Conservation (phyloP, 225 moss, liverwort and hornwort genomes). For the Neckera pumila region DNA sequence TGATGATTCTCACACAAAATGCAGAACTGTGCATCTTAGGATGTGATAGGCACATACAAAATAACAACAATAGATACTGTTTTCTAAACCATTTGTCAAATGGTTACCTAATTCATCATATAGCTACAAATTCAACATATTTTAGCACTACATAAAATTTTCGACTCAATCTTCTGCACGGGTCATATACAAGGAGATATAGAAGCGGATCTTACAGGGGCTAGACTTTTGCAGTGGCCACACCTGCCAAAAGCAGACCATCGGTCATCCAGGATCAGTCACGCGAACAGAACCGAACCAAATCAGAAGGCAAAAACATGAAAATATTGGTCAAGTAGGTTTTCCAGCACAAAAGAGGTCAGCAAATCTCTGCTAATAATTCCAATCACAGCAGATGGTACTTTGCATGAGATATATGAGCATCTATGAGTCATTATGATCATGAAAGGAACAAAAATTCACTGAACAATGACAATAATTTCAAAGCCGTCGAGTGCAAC, state of each 20-base stretch:
- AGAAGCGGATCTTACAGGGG: conserved; percentile 57
- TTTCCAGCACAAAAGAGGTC: not conserved
- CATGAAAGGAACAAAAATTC: not conserved
- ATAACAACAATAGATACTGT: not conserved
- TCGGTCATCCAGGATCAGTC: not conserved
- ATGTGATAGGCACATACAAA: not conserved
- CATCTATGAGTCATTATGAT: not conserved
- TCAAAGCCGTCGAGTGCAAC: not conserved
- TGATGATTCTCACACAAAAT: not conserved
- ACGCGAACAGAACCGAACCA: not conserved
- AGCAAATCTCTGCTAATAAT: not conserved
- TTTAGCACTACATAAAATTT: not conserved
- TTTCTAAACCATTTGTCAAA: not conserved
- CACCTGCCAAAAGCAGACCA: conserved; percentile 55
- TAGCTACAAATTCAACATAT: not conserved
- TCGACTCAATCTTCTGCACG: not conserved
- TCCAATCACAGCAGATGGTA: not conserved
- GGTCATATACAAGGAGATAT: not conserved
- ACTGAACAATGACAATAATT: not conserved
- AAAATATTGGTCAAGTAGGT: not conserved
- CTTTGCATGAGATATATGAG: not conserved
- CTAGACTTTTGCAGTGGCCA: conserved; percentile 98
- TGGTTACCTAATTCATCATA: not conserved
- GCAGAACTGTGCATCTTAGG: not conserved
- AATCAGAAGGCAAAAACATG: not conserved